Percentiles rank a stretch among this genome's conserved stretches.
These are phyloP conservation scores for Rauvolfia tetraphylla DNA, from an alignment of 257 asterid species.

Conservation along the genomic window DNA sequence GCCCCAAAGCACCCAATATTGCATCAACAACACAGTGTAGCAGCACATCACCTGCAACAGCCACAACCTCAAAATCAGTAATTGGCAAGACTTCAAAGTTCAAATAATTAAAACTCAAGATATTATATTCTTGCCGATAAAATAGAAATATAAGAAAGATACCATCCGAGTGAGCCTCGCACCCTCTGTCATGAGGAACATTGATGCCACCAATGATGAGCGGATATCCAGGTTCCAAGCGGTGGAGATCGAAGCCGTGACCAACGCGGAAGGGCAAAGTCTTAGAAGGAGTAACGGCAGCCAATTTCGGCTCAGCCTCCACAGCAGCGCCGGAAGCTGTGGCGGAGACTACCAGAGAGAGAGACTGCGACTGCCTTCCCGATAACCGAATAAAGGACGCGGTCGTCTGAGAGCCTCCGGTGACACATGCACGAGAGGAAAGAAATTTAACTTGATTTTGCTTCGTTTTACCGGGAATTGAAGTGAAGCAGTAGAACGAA, in stretches of 20 bases:
- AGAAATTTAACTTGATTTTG: conserved; percentile 1
- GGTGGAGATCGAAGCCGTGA: conserved; percentile 90
- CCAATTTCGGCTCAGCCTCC: conserved; percentile 36
- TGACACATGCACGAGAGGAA: background rate
- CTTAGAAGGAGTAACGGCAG: conserved; percentile 35
- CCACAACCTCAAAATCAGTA: background rate
- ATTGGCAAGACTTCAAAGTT: background rate
- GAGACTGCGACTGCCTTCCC: conserved; percentile 4
- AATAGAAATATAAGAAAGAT: conserved; percentile 3
- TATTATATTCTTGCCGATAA: background rate
- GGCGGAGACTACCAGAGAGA: conserved; percentile 21
- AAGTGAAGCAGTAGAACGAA: conserved; percentile 20
- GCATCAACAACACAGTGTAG: conserved; percentile 98
- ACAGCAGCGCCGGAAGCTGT: conserved; percentile 39
- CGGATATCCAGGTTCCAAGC: conserved; percentile 87
- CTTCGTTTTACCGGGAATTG: conserved; percentile 10
- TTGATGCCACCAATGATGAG: conserved; percentile 76
- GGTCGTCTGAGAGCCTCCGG: background rate
- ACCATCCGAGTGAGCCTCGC: conserved; percentile 98
- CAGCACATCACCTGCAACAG: conserved; percentile 74
- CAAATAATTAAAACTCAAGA: background rate
- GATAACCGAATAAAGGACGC: conserved; percentile 3
- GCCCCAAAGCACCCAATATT: conserved; percentile 89
- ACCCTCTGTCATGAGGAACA: conserved; percentile 82
- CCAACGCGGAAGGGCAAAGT: conserved; percentile 80